Base-by-base conservation (phyloP, 306 rosid species). In the Neltuma alba region DNA sequence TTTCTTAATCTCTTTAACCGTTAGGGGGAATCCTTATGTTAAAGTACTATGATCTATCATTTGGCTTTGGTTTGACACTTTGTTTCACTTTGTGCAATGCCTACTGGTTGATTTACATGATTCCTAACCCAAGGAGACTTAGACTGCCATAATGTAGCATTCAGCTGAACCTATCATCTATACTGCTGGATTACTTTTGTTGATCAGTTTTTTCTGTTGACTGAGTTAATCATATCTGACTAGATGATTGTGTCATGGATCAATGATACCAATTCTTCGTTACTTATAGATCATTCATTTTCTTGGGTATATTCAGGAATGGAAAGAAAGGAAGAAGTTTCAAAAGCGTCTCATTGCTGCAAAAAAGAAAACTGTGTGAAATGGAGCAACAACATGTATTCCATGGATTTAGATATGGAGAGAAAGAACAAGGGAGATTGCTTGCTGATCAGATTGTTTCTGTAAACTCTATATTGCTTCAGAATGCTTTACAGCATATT, bases 301-400 rank as follows among this genome's bases (percentile, higher is more conserved):
- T n/a, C n/a, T 77, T 48, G 64, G 80, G 23, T 75, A 60, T 84
- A 73, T 83, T 83, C 75, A 92, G 99, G 99, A 93, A 84, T 95
- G 99, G 99, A 92, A 89, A 83, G 99, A 95, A 78, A 88, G 87
- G 83, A 93, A 88, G 80, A 95, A 95, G 86, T 85, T 87, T 65
- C 92, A 89, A 75, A 92, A 85, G 89, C 91, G 81, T 31, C 97
- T 95, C 79, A 87, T 93, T 80, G 92, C 93, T 58, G 98, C 97
- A 0, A 95, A 95, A 84, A 95, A 91, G 96, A 93, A n/a, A 90
- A 85, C 92, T 95, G 28, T 47, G 72, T 78, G 98, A 95, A 75
- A 79, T 95, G 91, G 97, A 90, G 71, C 98, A 95, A 81, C 80
- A 89, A 28, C 99, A 95, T 78, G 83, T 91, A 77, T 95, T 93